Conservation (phyloP, 768 basidiomycete species). For the Pleurotus salmoneostramineus region DNA sequence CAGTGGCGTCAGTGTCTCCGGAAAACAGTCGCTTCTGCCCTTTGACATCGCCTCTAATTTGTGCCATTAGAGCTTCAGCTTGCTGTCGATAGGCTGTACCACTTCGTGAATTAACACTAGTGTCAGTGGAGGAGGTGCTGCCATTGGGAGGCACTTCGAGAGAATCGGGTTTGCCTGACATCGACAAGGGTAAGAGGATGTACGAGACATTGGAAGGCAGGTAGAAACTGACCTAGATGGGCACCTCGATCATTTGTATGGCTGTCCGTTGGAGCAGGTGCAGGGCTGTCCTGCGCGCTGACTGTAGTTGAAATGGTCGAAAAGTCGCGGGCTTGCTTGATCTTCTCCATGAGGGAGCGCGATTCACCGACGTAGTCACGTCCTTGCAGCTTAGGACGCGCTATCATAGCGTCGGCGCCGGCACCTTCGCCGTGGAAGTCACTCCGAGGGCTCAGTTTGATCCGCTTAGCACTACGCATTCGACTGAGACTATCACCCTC, state of each 20-base stretch:
- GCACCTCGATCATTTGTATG: conserved; percentile 10
- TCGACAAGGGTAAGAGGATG: neutral
- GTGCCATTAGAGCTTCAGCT: conserved; percentile 79
- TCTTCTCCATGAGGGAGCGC: conserved; percentile 73
- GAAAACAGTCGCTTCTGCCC: conserved; percentile 72
- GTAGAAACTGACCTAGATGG: conserved; percentile 16
- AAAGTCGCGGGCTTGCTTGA: conserved; percentile 72
- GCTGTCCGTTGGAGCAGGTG: conserved; percentile 9
- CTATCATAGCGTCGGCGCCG: conserved; percentile 40
- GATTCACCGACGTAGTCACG: conserved; percentile 80
- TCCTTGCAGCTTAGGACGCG: conserved; percentile 42
- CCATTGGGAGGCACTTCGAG: conserved; percentile 29
- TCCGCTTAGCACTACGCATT: conserved; percentile 72
- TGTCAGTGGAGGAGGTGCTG: conserved; percentile 40
- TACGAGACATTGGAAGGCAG: neutral
- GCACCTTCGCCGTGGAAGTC: conserved; percentile 55
- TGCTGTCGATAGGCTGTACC: conserved; percentile 58
- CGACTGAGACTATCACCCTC: conserved; percentile 38
- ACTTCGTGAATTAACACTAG: conserved; percentile 31
- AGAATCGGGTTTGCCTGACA: conserved; percentile 24
- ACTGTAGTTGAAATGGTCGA: conserved; percentile 68
- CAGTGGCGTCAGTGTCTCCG: conserved; percentile 55
- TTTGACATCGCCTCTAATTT: conserved; percentile 78
- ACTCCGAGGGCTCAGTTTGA: conserved; percentile 69
- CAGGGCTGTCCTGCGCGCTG: conserved; percentile 32